These are phyloP conservation scores for Panicum hallii DNA, from an alignment of 202 grass and related monocot species.

Conservation along the genomic window DNA sequence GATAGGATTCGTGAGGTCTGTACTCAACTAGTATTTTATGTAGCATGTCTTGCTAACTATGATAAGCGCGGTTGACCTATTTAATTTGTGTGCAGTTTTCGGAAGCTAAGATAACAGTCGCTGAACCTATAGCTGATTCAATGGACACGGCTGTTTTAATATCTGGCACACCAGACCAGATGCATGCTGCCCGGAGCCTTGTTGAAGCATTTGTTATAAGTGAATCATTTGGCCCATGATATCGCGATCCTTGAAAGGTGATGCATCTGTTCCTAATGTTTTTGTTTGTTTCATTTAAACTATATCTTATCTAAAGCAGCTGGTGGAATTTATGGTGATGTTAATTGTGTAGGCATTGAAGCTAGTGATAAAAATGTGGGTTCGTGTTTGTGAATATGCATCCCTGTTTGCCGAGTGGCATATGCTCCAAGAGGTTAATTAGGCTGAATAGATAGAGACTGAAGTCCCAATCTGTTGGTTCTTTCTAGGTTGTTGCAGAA, in stretches of 20 bases:
- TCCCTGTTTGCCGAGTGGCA: conserved; percentile 40
- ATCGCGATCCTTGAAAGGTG: conserved; percentile 44
- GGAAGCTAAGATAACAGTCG: conserved; percentile 87
- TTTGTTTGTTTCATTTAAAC: conserved; percentile 36
- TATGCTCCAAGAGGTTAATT: conserved; percentile 52
- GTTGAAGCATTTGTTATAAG: conserved; percentile 93
- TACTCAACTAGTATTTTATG: conserved; percentile 32
- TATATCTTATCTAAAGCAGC: neutral
- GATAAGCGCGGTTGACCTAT: conserved; percentile 22
- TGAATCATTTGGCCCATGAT: conserved; percentile 65
- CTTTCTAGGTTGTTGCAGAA: conserved; percentile 38
- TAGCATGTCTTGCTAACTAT: conserved; percentile 6
- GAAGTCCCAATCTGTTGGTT: conserved; percentile 35
- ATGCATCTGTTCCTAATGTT: conserved; percentile 24
- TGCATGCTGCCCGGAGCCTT: conserved; percentile 92
- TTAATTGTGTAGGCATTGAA: conserved; percentile 33
- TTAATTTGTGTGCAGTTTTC: conserved; percentile 77
- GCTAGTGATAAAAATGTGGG: conserved; percentile 21
- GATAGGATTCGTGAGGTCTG: conserved; percentile 82
- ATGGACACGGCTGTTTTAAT: conserved; percentile 70
- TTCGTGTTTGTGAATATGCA: conserved; percentile 39
- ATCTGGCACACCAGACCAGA: conserved; percentile 84
- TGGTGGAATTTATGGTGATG: conserved; percentile 13
- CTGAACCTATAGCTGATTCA: conserved; percentile 78
- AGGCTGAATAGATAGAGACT: conserved; percentile 42